Evolutionary conservation across 2,329 filamentous ascomycete genomes (phyloP).

Genomic region (Cordyceps militaris): DNA sequence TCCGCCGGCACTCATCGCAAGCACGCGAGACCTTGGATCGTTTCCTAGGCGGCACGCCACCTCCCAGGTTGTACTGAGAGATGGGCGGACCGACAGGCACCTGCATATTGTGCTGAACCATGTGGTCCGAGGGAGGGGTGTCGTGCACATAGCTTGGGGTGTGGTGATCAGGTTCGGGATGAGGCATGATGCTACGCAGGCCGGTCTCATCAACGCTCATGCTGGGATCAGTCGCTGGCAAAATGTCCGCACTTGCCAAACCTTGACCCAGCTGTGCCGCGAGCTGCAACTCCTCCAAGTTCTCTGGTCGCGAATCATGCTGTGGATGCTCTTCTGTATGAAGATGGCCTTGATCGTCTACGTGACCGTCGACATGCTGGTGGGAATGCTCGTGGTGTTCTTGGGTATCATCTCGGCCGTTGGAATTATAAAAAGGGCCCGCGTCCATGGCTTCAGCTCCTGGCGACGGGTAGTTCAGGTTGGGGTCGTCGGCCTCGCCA

Average conservation of each 20-base stretch:
- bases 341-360: conserved; percentile 24
- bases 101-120: conserved; percentile 30
- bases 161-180: conserved; percentile 33
- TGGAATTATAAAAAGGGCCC: conserved; percentile 37
- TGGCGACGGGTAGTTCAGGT: conserved; percentile 41
- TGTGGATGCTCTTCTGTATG: conserved; percentile 30
- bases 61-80: conserved; percentile 37
- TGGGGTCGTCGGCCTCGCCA: conserved; percentile 28
- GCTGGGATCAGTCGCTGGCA: conserved; percentile 40
- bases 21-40: conserved; percentile 81
- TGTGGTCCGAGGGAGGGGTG: conserved; percentile 28
- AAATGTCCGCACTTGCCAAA: conserved; percentile 40
- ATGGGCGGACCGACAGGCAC: conserved; percentile 29
- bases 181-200: conserved; percentile 38
- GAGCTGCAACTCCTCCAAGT: conserved; percentile 50
- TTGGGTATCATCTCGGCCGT: conserved; percentile 26
- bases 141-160: conserved; percentile 32
- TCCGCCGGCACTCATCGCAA: conserved; percentile 81
- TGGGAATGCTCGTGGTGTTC: conserved; percentile 24
- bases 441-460: conserved; percentile 37
- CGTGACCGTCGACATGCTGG: conserved; percentile 8
- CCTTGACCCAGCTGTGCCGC: conserved; percentile 52
- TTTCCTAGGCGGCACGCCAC: conserved; percentile 62
- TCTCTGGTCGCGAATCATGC: conserved; percentile 36
- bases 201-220: conserved; percentile 37